Percentiles rank a stretch among this genome's conserved stretches.
These are phyloP conservation scores for Megacollybia marginata DNA, from an alignment of 768 basidiomycete species.

Conservation along the genomic window DNA sequence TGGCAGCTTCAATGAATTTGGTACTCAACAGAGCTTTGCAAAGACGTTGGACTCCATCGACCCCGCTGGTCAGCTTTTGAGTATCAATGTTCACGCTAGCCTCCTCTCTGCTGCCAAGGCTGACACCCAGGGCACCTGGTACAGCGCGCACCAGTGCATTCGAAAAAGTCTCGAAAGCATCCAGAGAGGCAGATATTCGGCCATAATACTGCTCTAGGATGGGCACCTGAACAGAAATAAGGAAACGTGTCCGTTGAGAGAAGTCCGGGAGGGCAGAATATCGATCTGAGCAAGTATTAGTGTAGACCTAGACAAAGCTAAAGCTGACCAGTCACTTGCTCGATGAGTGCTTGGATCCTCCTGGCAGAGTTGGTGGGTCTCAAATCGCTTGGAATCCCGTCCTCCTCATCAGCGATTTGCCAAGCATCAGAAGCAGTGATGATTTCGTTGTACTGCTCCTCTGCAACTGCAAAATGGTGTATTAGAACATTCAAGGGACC, in stretches of 20 bases:
- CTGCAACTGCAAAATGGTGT: conserved; percentile 52
- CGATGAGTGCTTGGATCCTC: conserved; percentile 74
- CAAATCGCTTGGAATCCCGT: conserved; percentile 33
- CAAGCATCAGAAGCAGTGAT: conserved; percentile 81
- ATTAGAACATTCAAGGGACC: conserved; percentile 3
- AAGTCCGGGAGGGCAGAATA: conserved; percentile 83
- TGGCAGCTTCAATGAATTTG: conserved; percentile 57
- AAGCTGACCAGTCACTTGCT: conserved; percentile 79
- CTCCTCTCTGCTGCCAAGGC: conserved; percentile 37
- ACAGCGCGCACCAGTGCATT: conserved; percentile 85
- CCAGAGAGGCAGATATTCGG: conserved; percentile 77
- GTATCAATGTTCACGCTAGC: conserved; percentile 43
- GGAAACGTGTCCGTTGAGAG: conserved; percentile 73
- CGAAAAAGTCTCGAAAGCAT: conserved; percentile 90
- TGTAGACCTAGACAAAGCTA: background rate
- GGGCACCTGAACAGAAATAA: conserved; percentile 80
- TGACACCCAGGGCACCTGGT: conserved; percentile 78
- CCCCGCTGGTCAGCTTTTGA: conserved; percentile 67
- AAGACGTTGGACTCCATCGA: conserved; percentile 75
- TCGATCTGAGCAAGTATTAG: conserved; percentile 51
- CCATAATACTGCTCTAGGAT: conserved; percentile 69
- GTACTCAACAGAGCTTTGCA: conserved; percentile 85
- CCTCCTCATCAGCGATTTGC: conserved; percentile 67
- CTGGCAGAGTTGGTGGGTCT: conserved; percentile 80
- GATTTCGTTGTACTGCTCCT: conserved; percentile 80